These are phyloP conservation scores for Scleroderma bovista DNA, from an alignment of 768 basidiomycete genomes.

Conservation along the genomic window DNA sequence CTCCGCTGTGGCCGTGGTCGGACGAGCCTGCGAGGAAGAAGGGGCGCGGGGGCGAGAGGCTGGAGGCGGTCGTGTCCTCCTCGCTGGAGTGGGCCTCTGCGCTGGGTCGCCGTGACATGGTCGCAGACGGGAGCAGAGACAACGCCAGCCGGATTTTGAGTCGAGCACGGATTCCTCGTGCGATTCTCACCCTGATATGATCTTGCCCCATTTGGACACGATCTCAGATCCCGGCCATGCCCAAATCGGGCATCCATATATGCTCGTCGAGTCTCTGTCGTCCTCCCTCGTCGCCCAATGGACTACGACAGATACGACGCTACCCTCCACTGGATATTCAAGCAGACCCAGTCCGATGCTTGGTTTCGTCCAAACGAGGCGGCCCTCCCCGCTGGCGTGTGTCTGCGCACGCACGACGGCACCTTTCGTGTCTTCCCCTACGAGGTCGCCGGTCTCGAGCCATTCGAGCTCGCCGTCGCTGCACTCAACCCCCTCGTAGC, in stretches of 20 bases:
- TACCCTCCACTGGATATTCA: conserved; percentile 25
- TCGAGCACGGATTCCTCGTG: not conserved
- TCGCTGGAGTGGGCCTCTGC: conserved; percentile 9
- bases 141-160: conserved; percentile 12
- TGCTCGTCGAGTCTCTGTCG: conserved; percentile 4
- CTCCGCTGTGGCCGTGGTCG: conserved; percentile 21
- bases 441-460: conserved; percentile 45
- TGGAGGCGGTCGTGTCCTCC: conserved; percentile 14
- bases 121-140: conserved; percentile 1
- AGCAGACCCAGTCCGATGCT: conserved; percentile 39
- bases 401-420: conserved; percentile 43
- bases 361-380: conserved; percentile 51
- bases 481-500: conserved; percentile 52
- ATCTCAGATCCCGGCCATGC: conserved; percentile 2
- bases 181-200: not conserved
- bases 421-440: conserved; percentile 53
- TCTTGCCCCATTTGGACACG: not conserved
- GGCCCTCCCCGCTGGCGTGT: conserved; percentile 41
- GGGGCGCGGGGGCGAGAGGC: conserved; percentile 32
- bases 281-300: conserved; percentile 10
- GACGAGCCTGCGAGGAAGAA: conserved; percentile 28
- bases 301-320: conserved; percentile 33
- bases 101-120: conserved; percentile 14
- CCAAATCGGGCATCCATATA: not conserved
- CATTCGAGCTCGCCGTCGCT: conserved; percentile 49